Evolutionary conservation across 306 rosid genomes (phyloP), one percentile per base, ranked within the genome.

Genomic region (Abrus pulchellus): DNA sequence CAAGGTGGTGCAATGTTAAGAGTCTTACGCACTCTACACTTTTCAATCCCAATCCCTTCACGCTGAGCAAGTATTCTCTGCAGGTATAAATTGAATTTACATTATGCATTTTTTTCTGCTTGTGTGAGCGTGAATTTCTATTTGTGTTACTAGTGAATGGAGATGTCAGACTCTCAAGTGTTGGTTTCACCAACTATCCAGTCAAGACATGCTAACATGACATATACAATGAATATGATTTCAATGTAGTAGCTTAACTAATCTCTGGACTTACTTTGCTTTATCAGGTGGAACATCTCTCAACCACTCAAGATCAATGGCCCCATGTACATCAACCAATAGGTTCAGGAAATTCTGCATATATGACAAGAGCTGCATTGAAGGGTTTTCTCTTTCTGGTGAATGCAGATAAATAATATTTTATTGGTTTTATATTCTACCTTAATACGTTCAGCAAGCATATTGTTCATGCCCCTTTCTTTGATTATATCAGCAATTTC

Each of bases 401-500:
- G 50, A 62, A 65, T 43, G 11, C 43, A 74, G 65, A 69, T 10
- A 67, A 30, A 74, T 62, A 44, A 48, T 56, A 74, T 63, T 81
- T 53, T 27, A 44, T 34, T 6, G 13, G 55, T 28, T 9, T 52
- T 2, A 43, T 9, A 10, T 62, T 77, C 33, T 83, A 92, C 98
- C 98, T 94, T 76, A 79, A 94, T 94, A 67, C 99, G 87, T 68
- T 85, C 93, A 45, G 97, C 99, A 52, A 94, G 97, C 90, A 85
- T 89, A 87, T 94, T 91, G 76, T 94, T 93, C 99, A 94, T 94
- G 62, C 99, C 99, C 27, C 99, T 86, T 86, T 91, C 99, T 82
- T 83, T 94, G 77, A 94, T 94, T 73, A 89, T 80, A 7, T 88
- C 67, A 40, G 99, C 97, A 80, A 94, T 93, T 74, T 94, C 97